Conservation (phyloP, 2,329 filamentous ascomycete genomes). For the Zymoseptoria tritici region DNA sequence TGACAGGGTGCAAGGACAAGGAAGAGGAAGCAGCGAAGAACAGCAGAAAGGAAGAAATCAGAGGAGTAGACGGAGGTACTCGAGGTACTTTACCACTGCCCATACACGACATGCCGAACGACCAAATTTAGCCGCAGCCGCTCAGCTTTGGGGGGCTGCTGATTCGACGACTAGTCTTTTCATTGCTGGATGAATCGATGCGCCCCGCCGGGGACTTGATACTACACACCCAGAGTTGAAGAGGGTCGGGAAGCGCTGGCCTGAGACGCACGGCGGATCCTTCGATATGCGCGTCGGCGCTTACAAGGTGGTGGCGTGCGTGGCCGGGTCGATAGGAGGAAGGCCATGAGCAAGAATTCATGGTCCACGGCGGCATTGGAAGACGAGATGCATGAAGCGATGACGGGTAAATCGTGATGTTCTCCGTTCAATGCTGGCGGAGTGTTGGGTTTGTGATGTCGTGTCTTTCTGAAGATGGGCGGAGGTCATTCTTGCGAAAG, state of each 20-base stretch:
- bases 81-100: background rate
- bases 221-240: background rate
- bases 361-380: no score
- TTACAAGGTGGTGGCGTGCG: background rate
- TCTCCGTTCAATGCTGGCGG: no score
- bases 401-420: no score
- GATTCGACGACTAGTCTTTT: background rate
- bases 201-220: background rate
- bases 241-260: background rate
- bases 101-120: background rate
- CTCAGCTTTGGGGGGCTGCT: background rate
- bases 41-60: background rate
- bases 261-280: background rate
- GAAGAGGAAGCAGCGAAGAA: background rate
- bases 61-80: background rate
- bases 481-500: no score
- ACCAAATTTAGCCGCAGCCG: background rate
- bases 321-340: no score
- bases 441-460: no score
- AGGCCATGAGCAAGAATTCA: no score
- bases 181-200: background rate
- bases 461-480: no score
- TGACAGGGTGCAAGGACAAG: background rate
- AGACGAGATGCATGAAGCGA: no score
- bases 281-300: background rate